Base-by-base conservation (phyloP, 768 basidiomycete species). In the Calocybe indica region DNA sequence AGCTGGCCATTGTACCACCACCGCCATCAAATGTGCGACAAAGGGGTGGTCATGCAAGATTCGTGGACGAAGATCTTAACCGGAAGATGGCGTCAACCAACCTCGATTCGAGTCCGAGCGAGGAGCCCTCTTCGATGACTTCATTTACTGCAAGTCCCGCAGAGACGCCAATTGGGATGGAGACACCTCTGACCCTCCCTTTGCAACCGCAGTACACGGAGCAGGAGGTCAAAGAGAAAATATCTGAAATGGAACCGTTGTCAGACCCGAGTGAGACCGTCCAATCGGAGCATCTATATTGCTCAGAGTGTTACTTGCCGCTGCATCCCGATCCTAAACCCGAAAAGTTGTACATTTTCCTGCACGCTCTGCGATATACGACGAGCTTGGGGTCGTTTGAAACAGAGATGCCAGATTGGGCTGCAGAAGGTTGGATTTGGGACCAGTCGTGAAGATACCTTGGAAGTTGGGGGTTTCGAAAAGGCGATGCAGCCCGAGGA, bases 311-410 rank as follows among this genome's bases (percentile, higher is more conserved):
- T 62, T 97, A 88, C 64, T 72, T 96, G 40, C 96, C 96, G 11
- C 67, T 97, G 22, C 84, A 93, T 48, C 91, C 92, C 8, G 96
- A 99, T 65, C 96, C 95, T 1, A 82, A 80, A 58, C 93, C 94
- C 2, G 91, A 93, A 62, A 82, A 82, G 51, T 71, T 98, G 48
- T 97, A 92, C 66, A 98, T 99, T 55, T 99, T 94, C 67, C 67
- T 99, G 59, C 96, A 99, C 58, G 94, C 96, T 28, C 64, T 88
- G 59, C 78, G 78, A 56, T 97, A 93, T 65, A 88, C 83, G 42
- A 85, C 85, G 9, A 82, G 80, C 52, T 69, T 92, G 38, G 92
- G 92, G n/a, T 67, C 75, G 28, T 95, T 88, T 56, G 82, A 88
- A 66, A 90, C 89, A 38, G 84, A 81, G 51, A 81, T 91, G 79